Evolutionary conservation across 768 basidiomycete genomes (phyloP), one percentile per base, ranked within the genome.

Genomic region (Daedaleopsis sinensis): DNA sequence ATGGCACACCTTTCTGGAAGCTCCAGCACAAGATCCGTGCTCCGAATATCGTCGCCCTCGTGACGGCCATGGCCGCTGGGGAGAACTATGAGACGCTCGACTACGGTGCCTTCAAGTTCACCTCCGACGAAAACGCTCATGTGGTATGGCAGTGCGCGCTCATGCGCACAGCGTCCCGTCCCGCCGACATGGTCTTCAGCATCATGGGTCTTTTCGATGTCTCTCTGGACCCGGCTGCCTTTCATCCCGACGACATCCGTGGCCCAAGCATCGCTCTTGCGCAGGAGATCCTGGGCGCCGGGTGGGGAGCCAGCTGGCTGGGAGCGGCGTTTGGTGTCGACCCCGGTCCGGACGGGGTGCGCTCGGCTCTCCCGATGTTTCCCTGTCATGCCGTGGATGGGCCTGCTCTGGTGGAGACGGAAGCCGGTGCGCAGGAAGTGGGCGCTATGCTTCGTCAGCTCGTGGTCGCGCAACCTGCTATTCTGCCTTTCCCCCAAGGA

Each of bases 131-230:
- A n/a, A n/a, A 47, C 18, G 19, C 21, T n/a, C 47, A 61, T 27
- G 60, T 54, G 13, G 42, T 56, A 1, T 61, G 60, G 60, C 60
- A 61, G 54, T 51, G 48, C 52, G 64, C 59, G 13, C 59, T 61
- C 39, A 54, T 61, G 39, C 59, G 64, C 53, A 61, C 59, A 23
- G 57, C 59, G 10, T 65, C 64, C 5, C 64, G 53, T 19, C 60
- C 59, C 44, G 60, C 58, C 18, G 64, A 65, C 57, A 59, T 61
- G 52, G 48, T 65, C 18, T 56, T 65, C 52, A 56, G 59, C 48
- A 55, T 64, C 27, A 59, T 58, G 55, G 55, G 55, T 32, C 48
- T 64, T 3, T 57, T 64, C 49, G 62, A 37, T 27, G 62, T 64
- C 54, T 39, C 58, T 7, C 53, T 64, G 10, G 39, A 64, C 44